phyloP scores from a whole-genome alignment of 495 filamentous ascomycete species.

The Lineolata rhizophorae region DNA sequence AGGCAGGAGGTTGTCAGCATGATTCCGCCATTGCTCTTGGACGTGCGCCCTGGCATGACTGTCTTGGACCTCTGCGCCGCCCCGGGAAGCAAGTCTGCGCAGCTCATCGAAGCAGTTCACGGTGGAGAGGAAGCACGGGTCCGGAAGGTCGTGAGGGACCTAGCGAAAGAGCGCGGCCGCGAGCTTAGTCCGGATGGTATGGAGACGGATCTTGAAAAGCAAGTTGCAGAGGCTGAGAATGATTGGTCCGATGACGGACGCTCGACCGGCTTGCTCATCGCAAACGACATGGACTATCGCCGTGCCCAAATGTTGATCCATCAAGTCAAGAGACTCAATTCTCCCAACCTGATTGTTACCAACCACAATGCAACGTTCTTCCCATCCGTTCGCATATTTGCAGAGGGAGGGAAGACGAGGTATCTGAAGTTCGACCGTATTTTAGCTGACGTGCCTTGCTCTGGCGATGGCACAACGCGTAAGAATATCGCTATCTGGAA shows the following conservation, averaged over 20 bases:
- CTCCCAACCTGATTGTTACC: slow-evolving; percentile 88
- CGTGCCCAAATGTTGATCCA: slow-evolving; percentile 91
- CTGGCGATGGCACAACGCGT: slow-evolving; percentile 75
- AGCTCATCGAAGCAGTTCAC: slow-evolving; percentile 87
- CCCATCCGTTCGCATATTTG: slow-evolving; percentile 64
- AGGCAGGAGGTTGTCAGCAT: slow-evolving; percentile 95
- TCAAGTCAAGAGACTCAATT: slow-evolving; percentile 89
- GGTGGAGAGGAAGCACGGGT: slow-evolving; percentile 72
- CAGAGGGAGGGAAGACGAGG: slow-evolving; percentile 29
- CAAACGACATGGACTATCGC: slow-evolving; percentile 91
- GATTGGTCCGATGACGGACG: slow-evolving; percentile 58
- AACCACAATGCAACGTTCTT: slow-evolving; percentile 97
- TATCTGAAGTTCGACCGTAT: slow-evolving; percentile 96
- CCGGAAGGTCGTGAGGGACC: slow-evolving; percentile 21
- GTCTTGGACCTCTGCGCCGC: slow-evolving; percentile 92
- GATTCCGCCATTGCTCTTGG: slow-evolving; percentile 91
- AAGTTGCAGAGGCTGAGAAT: slow-evolving; percentile 26
- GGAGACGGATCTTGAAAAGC: slow-evolving; percentile 18
- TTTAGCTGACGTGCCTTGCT: slow-evolving; percentile 89
- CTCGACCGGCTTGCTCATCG: slow-evolving; percentile 75
- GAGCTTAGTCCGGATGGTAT: slow-evolving; percentile 25
- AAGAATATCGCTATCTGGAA: slow-evolving; percentile 91
- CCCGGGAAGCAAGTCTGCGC: slow-evolving; percentile 87
- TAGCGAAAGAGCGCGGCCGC: slow-evolving; percentile 27
- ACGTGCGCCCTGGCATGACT: slow-evolving; percentile 70